Evolutionary conservation across 345 rosid species (phyloP).

Genomic region (Rhodamnia rubescens): DNA sequence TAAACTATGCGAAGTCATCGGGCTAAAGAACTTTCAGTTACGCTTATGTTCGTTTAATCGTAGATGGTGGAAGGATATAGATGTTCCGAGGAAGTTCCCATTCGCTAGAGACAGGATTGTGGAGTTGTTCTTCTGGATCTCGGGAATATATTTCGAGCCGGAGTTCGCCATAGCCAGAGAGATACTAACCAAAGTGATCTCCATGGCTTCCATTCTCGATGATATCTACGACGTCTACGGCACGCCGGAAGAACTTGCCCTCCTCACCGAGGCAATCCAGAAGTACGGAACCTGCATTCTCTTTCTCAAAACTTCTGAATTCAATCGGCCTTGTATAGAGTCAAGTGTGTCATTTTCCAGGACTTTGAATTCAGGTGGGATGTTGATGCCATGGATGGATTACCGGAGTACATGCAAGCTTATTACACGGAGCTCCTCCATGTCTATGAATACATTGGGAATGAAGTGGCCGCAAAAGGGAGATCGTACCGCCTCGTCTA

Average conservation of each 20-base stretch:
- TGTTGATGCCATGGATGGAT: neutral
- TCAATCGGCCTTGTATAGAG: neutral
- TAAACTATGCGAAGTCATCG: neutral
- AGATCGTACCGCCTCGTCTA: neutral
- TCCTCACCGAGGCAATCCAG: neutral
- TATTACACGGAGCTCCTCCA: neutral
- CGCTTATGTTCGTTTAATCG: neutral
- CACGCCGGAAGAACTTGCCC: neutral
- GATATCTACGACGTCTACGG: neutral
- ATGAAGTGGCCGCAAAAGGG: neutral
- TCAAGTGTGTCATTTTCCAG: neutral
- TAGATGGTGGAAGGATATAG: slow-evolving; percentile 14
- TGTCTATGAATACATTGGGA: neutral
- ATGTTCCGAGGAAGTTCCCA: neutral
- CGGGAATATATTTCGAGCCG: neutral
- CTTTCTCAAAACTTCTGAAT: neutral
- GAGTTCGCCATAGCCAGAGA: neutral
- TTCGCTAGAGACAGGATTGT: slow-evolving; percentile 10
- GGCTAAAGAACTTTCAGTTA: neutral
- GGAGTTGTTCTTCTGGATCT: slow-evolving; percentile 5
- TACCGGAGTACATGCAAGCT: neutral
- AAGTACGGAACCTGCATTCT: neutral
- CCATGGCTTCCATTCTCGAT: neutral
- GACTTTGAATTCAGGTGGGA: neutral
- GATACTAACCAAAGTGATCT: neutral